Percentiles rank a stretch among this genome's conserved stretches.
Conservation (phyloP, 768 basidiomycete species). For the Brasilioporus rufonigricans region DNA sequence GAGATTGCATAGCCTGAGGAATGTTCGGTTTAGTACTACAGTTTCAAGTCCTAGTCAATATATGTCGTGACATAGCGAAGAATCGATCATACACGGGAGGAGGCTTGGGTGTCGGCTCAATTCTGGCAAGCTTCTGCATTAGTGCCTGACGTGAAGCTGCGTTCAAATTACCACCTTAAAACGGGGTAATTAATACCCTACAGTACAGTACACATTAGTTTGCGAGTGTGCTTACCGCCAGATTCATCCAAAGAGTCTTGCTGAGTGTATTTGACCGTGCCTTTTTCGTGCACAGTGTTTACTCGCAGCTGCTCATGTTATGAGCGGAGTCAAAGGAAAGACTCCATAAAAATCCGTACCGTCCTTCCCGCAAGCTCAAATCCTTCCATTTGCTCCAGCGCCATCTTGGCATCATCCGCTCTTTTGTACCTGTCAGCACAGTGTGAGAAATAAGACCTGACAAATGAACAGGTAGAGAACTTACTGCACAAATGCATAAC, state of each 20-base stretch:
- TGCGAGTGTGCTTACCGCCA: conserved; percentile 55
- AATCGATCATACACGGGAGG: conserved; percentile 55
- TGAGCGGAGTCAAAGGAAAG: conserved; percentile 16
- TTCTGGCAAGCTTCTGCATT: conserved; percentile 99
- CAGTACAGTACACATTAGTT: not conserved
- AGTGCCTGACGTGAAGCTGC: conserved; percentile 97
- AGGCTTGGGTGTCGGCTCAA: conserved; percentile 61
- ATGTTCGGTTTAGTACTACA: conserved; percentile 73
- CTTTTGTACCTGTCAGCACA: conserved; percentile 69
- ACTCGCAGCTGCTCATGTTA: conserved; percentile 62
- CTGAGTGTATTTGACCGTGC: conserved; percentile 68
- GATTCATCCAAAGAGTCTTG: conserved; percentile 86
- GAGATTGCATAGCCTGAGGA: conserved; percentile 84
- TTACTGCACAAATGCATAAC: conserved; percentile 97
- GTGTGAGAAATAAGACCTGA: conserved; percentile 1
- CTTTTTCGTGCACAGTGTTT: conserved; percentile 92
- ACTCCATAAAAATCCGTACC: conserved; percentile 43
- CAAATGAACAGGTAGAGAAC: conserved; percentile 24
- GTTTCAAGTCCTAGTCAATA: conserved; percentile 14
- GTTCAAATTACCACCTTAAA: conserved; percentile 91
- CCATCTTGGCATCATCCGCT: conserved; percentile 93
- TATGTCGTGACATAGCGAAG: not conserved
- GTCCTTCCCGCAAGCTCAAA: conserved; percentile 96
- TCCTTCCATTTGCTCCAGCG: conserved; percentile 97
- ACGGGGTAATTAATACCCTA: conserved; percentile 9